phyloP scores from a whole-genome alignment of 2,329 filamentous ascomycete species.

The Cladosporium oxysporum region DNA sequence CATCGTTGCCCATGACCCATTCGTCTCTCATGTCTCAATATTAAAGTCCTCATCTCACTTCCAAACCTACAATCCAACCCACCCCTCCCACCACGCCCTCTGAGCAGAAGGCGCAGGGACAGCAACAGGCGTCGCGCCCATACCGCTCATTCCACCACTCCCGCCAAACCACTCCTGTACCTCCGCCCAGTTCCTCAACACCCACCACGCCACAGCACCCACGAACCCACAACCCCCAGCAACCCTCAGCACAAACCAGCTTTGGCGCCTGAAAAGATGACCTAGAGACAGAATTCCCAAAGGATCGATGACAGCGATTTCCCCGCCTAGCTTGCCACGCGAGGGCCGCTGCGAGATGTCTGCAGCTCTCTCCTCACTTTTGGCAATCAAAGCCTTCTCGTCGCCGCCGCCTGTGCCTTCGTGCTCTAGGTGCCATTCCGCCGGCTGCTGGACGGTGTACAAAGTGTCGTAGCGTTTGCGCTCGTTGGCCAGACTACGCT shows the following conservation, averaged over 20 bases:
- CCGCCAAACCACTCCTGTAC: conserved; percentile 33
- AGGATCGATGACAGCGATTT: conserved; percentile 60
- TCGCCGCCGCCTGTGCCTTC: conserved; percentile 58
- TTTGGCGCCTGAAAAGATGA: conserved; percentile 57
- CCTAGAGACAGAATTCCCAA: conserved; percentile 73
- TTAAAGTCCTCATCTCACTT: background rate
- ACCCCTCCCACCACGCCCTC: conserved; percentile 19
- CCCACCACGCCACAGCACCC: conserved; percentile 60
- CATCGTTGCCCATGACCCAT: background rate
- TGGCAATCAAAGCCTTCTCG: conserved; percentile 27
- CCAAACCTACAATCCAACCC: background rate
- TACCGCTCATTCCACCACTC: conserved; percentile 2
- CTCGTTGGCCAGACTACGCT: conserved; percentile 73
- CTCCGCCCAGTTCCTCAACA: conserved; percentile 38
- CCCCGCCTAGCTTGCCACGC: conserved; percentile 38
- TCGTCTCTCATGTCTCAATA: background rate
- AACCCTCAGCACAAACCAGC: conserved; percentile 71
- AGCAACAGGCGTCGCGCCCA: conserved; percentile 20
- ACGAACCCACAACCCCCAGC: conserved; percentile 73
- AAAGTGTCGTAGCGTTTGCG: conserved; percentile 63
- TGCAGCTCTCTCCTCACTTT: conserved; percentile 16
- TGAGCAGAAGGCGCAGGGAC: conserved; percentile 22
- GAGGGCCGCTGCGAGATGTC: conserved; percentile 30
- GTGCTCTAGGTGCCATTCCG: conserved; percentile 64
- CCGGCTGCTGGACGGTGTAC: conserved; percentile 47